A percentile compares a stretch with the other conserved stretches of the same genome.
Evolutionary conservation across 768 basidiomycete genomes (phyloP).

Genomic region (Termitomyces sp.): DNA sequence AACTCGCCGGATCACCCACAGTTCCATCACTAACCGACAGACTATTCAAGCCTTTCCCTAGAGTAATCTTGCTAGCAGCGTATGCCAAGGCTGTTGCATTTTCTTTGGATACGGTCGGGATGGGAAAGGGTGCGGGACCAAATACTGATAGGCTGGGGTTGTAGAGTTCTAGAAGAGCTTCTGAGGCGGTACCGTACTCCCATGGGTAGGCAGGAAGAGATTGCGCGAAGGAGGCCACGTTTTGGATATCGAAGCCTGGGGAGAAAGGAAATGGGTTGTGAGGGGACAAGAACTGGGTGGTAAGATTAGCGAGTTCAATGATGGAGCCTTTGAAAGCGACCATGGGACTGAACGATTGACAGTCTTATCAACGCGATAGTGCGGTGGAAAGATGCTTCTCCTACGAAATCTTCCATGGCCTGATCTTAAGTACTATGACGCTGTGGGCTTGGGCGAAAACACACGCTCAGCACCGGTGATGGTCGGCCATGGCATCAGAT

Average conservation of each 20-base stretch:
- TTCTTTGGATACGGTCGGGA: constrained; percentile 18
- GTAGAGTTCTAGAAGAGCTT: constrained; percentile 41
- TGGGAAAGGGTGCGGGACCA: constrained; percentile 30
- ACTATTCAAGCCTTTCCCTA: constrained; percentile 31
- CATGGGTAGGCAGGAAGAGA: constrained; percentile 41
- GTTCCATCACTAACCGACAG: constrained; percentile 36
- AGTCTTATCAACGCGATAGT: background rate
- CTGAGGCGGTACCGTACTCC: constrained; percentile 41
- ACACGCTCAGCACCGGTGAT: background rate
- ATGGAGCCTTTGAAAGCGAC: background rate
- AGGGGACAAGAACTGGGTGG: background rate
- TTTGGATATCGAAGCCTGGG: constrained; percentile 34
- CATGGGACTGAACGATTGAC: no score
- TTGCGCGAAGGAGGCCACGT: constrained; percentile 27
- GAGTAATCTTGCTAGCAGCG: constrained; percentile 31
- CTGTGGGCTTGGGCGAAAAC: background rate
- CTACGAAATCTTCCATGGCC: background rate
- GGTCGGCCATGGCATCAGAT: background rate
- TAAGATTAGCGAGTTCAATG: background rate
- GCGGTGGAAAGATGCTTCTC: background rate
- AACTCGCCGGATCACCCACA: constrained; percentile 42
- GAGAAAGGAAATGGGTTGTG: constrained; percentile 25
- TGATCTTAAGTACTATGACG: background rate
- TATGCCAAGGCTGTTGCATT: constrained; percentile 30
- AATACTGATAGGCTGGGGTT: constrained; percentile 37